phyloP scores from a whole-genome alignment of 139 green algal species.

The Auxenochlorella protothecoides region DNA sequence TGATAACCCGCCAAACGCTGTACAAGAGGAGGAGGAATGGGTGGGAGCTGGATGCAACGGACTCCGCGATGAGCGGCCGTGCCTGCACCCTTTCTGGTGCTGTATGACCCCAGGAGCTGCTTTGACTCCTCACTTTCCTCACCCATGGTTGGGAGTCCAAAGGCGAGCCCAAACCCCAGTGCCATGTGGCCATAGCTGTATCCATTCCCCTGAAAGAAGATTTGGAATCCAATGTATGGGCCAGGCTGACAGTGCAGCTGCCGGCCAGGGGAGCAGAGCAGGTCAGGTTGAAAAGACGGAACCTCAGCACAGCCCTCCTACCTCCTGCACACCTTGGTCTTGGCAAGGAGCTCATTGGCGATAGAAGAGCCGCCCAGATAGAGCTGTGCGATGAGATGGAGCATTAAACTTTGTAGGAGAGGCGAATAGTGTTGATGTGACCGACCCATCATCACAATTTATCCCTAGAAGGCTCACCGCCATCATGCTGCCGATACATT shows the following conservation, averaged over 20 bases:
- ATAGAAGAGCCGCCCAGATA: constrained; percentile 23
- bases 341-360: constrained; percentile 23
- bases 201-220: constrained; percentile 1
- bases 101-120: too few species aligned
- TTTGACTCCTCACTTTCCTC: too few species aligned
- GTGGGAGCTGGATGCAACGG: too few species aligned
- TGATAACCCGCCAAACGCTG: constrained; percentile 18
- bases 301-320: too few species aligned
- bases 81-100: too few species aligned
- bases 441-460: neutral
- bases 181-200: constrained; percentile 15
- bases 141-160: constrained; percentile 11
- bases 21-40: too few species aligned
- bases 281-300: neutral
- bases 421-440: neutral
- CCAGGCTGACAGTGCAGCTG: too few species aligned
- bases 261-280: neutral
- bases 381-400: neutral
- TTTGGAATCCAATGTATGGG: neutral
- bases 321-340: constrained; percentile 14
- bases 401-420: neutral
- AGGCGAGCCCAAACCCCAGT: constrained; percentile 22
- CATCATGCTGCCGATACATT: constrained; percentile 3
- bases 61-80: too few species aligned
- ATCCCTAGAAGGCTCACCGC: neutral